These are phyloP conservation scores for Pseudocercospora crystallina DNA, from an alignment of 2,329 filamentous ascomycete genomes.

Conservation along the genomic window DNA sequence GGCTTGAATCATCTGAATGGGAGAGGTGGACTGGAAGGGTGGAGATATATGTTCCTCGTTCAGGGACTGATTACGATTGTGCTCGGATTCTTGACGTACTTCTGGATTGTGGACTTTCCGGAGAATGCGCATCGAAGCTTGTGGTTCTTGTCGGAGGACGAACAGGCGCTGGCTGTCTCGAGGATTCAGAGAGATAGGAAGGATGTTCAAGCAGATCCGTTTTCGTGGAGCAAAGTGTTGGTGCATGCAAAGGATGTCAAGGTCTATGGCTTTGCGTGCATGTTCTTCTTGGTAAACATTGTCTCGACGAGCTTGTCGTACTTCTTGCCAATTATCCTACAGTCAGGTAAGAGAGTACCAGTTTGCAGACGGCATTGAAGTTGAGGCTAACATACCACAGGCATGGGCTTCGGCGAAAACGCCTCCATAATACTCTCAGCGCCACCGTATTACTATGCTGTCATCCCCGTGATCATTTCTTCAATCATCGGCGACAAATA, in stretches of 20 bases:
- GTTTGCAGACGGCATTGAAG: not conserved
- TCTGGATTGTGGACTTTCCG: conserved; percentile 71
- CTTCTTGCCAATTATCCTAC: conserved; percentile 56
- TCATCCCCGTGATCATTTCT: conserved; percentile 63
- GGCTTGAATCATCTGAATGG: conserved; percentile 65
- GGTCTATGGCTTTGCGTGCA: conserved; percentile 62
- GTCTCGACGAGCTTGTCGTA: conserved; percentile 66
- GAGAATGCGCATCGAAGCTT: conserved; percentile 59
- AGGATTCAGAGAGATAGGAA: conserved; percentile 62
- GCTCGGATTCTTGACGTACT: conserved; percentile 62
- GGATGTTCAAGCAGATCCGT: conserved; percentile 58
- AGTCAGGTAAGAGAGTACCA: conserved; percentile 38
- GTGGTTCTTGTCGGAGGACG: conserved; percentile 57
- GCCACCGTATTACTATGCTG: conserved; percentile 67
- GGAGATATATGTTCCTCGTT: conserved; percentile 70
- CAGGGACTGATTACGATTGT: conserved; percentile 61
- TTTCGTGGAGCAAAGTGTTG: conserved; percentile 57
- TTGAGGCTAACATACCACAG: not conserved
- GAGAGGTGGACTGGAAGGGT: conserved; percentile 56
- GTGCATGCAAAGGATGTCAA: conserved; percentile 60
- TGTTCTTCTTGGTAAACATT: conserved; percentile 68
- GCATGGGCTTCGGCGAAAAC: conserved; percentile 45
- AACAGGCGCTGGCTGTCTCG: conserved; percentile 56
- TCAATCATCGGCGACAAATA: conserved; percentile 63
- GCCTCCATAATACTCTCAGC: conserved; percentile 61